Base-by-base conservation (phyloP, 2,329 filamentous ascomycete species). In the Epichloe hybrida region DNA sequence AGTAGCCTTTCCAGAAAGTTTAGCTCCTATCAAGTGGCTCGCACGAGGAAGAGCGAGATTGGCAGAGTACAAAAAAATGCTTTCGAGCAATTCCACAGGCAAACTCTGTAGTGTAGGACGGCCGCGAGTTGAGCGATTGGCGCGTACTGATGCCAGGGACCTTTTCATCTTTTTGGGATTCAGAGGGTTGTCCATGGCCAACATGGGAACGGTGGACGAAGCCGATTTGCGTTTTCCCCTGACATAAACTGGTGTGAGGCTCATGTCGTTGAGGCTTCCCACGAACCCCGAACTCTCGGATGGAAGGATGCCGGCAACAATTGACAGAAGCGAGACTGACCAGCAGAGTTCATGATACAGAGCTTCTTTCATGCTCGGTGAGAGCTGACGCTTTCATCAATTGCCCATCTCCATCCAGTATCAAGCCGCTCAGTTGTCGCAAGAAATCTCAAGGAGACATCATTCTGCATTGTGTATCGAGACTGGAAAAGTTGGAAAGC, bases 51-150 rank as follows among this genome's bases (percentile, higher is more conserved):
- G 64, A 48, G 71, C 66, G 45, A 74, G 54, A 54, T 76, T 79
- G 53, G 63, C 59, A 46, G 75, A 77, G 49, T 72, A 62, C 54
- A 75, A 61, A 50, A 79, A 71, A 46, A 81, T 77, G 35, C 54
- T 65, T 58, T 79, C 74, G 12, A 80, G 67, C 23, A 80, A 64
- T 59, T 80, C 77, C 6, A 70, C 59, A 0, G 77, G 77, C 8
- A 80, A 62, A 34, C 57, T 58, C 47, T 68, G 61, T 21, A 69
- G 56, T 11, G 44, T 59, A 4, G 57, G 49, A 15, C 61, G 60
- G 27, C 50, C 56, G 21, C 61, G 61, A 12, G 55, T 50, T 13
- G 59, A 51, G 42, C 63, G 61, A 7, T 56, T 52, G 21, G 62
- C 58, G 20, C 66, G 55, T 41, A 67, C 62, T n/a, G 58, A 56